A percentile compares a stretch with the other conserved stretches of the same genome.
These are phyloP conservation scores for Steccherinum ochraceum DNA, from an alignment of 768 basidiomycete genomes.

Conservation along the genomic window DNA sequence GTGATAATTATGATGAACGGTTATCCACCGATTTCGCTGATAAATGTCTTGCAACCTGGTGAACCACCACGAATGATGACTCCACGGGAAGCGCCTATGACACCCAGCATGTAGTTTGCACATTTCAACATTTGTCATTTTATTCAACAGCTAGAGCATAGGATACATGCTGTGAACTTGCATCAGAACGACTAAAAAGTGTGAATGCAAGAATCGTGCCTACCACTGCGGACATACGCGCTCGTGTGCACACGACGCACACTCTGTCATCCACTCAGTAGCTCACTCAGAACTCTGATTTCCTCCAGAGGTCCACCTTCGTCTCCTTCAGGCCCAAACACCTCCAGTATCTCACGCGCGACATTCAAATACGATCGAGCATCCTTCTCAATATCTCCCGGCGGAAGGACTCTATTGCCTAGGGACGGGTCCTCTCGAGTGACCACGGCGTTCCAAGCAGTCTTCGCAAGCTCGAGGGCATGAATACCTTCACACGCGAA, in stretches of 20 bases:
- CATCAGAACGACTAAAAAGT: no score
- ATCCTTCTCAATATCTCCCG: constrained; percentile 9
- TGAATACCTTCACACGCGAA: constrained; percentile 54
- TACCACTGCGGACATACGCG: constrained; percentile 1
- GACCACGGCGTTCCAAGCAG: constrained; percentile 62
- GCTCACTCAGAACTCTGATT: constrained; percentile 34
- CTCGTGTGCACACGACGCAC: neutral
- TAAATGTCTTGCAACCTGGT: no score
- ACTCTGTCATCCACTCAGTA: constrained; percentile 25
- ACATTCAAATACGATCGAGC: constrained; percentile 33
- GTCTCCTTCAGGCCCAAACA: constrained; percentile 61
- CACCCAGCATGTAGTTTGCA: no score
- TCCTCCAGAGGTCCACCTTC: constrained; percentile 53
- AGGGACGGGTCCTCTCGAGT: constrained; percentile 14
- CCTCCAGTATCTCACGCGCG: constrained; percentile 33
- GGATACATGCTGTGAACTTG: no score
- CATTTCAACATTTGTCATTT: no score
- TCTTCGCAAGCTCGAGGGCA: constrained; percentile 69
- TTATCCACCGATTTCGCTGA: no score
- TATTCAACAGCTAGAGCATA: no score
- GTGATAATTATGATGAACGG: no score
- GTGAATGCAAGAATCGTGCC: no score
- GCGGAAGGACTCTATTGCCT: neutral
- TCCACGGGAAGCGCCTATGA: no score
- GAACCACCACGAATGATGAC: no score